These are phyloP conservation scores for Verticillium albo-atrum DNA, from an alignment of 2,329 filamentous ascomycete species.

Conservation along the genomic window DNA sequence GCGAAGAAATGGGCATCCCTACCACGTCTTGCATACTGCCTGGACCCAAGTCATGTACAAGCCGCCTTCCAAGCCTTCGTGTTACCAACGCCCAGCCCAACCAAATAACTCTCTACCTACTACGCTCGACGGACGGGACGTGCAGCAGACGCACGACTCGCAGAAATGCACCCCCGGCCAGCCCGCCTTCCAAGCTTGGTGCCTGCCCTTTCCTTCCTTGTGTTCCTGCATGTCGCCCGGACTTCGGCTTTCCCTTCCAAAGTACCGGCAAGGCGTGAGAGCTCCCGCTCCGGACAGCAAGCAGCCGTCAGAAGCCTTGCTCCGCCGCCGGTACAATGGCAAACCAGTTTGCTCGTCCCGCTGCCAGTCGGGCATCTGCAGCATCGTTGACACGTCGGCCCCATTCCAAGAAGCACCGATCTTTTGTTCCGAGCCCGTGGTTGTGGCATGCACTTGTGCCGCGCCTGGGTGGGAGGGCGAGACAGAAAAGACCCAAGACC, in stretches of 20 bases:
- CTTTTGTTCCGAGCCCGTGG: constrained; percentile 8
- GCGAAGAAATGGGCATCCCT: neutral
- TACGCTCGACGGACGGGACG: neutral
- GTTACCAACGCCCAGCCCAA: neutral
- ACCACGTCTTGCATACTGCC: neutral
- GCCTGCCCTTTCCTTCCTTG: neutral
- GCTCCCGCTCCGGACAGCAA: neutral
- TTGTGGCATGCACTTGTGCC: neutral
- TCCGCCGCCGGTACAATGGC: neutral
- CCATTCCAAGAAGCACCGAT: constrained; percentile 7
- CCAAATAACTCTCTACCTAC: neutral
- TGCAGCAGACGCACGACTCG: neutral
- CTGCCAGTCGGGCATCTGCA: neutral
- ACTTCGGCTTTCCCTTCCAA: neutral
- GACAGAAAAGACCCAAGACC: neutral
- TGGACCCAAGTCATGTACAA: neutral
- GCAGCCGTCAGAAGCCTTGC: neutral
- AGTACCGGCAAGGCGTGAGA: neutral
- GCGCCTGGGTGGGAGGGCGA: neutral
- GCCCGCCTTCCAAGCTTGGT: neutral
- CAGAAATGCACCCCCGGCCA: neutral
- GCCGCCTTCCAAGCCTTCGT: neutral
- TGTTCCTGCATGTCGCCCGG: neutral
- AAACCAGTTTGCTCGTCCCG: neutral
- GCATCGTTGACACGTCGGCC: constrained; percentile 4